Conservation (phyloP, 129 eudicot genomes). For the Scalesia atractyloides region DNA sequence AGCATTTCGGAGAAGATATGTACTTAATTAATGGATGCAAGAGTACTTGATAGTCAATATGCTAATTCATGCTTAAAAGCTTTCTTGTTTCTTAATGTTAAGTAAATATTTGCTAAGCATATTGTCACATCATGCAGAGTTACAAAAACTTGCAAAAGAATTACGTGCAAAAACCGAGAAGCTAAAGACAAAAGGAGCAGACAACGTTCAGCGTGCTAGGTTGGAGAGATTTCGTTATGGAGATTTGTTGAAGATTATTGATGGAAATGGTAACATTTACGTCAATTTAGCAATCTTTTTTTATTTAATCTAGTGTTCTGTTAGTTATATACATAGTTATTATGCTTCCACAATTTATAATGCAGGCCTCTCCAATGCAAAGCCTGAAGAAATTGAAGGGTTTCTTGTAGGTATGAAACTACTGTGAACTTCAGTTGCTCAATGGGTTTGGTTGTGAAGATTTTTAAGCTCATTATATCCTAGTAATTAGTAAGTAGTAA, state of each 20-base stretch:
- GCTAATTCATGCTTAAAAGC: neutral
- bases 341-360: neutral
- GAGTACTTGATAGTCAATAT: neutral
- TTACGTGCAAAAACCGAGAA: conserved; percentile 48
- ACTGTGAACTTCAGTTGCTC: conserved; percentile 12
- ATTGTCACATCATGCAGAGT: conserved; percentile 45
- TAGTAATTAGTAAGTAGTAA: conserved; percentile 29
- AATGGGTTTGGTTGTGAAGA: conserved; percentile 14
- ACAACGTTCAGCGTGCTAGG: conserved; percentile 35
- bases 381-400: conserved; percentile 49
- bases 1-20: neutral
- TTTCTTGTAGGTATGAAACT: conserved; percentile 37
- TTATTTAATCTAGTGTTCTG: neutral
- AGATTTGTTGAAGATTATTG: conserved; percentile 35
- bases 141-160: conserved; percentile 54
- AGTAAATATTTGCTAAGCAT: neutral
- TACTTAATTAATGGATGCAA: neutral
- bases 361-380: conserved; percentile 46
- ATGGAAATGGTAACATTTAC: conserved; percentile 41
- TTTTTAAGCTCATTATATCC: conserved; percentile 5
- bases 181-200: conserved; percentile 49
- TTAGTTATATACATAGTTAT: neutral
- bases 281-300: neutral
- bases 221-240: conserved; percentile 42
- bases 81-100: neutral